Percentiles rank a stretch among this genome's conserved stretches.
phyloP scores from a whole-genome alignment of 805 yeast genomes.

The Metschnikowia santaceciliae region DNA sequence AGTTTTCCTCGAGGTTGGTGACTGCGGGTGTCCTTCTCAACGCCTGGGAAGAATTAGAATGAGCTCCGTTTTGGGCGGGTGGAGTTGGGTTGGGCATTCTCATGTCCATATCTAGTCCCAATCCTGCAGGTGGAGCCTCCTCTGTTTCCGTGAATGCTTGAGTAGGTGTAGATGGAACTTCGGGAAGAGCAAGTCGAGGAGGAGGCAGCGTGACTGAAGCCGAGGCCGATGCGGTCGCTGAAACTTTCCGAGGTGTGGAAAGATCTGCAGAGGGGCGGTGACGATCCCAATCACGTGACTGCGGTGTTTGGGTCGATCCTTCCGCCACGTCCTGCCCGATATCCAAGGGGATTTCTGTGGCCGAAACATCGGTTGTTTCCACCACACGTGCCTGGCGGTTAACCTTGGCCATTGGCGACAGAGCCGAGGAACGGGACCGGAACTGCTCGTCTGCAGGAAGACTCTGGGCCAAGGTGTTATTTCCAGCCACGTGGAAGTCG shows the following conservation, averaged over 20 bases:
- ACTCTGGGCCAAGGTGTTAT: conserved; percentile 2
- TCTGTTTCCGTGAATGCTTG: background rate
- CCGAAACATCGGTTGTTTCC: conserved; percentile 28
- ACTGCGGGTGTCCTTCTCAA: conserved; percentile 17
- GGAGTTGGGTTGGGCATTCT: background rate
- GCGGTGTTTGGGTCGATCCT: background rate
- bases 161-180: conserved; percentile 27
- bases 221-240: too few relatives aligned
- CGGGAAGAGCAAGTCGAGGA: conserved; percentile 31
- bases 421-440: conserved; percentile 25
- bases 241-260: too few relatives aligned
- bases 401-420: conserved; percentile 41
- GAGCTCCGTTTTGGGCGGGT: background rate
- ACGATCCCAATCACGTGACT: background rate
- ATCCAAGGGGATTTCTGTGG: conserved; percentile 5
- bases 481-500: conserved; percentile 26
- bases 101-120: background rate
- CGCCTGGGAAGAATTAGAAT: too few relatives aligned
- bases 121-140: background rate
- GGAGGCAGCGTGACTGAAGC: conserved; percentile 32
- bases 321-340: background rate
- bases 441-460: conserved; percentile 18
- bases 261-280: background rate
- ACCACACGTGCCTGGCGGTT: conserved; percentile 45
- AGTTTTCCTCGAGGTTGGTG: conserved; percentile 31